Evolutionary conservation across 1,139 yeast species (phyloP), one percentile per base, ranked within the genome.

Genomic region (Nematodospora anomalae): DNA sequence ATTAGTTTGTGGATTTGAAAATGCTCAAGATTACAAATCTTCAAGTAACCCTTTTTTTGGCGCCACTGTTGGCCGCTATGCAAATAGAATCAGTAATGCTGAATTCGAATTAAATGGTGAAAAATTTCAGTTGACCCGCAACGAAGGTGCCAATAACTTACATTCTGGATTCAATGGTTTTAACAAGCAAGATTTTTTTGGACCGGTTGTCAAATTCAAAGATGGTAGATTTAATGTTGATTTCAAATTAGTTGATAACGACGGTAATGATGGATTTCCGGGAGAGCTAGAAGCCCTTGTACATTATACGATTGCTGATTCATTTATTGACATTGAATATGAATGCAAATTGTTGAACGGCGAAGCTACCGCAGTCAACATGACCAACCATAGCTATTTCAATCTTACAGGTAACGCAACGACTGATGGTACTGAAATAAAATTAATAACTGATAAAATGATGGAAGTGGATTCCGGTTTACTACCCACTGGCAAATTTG

Each of bases 341-440:
- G 68, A 67, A 45, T 74, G 79, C 16, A 53, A 53, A 15, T 55
- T 76, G 32, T 56, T 67, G 23, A 54, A 70, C 4, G 45, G 51
- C 12, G 58, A 63, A 27, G 63, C 72, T 33, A 79, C 88, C 3
- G 63, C 74, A 20, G 65, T 81, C 35, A 75, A 77, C 49, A 60
- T 82, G 55, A 79, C 87, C 33, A 82, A 81, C 57, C 89, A 82
- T 53, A 61, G 80, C 12, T 80, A 79, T 57, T 79, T 79, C 67
- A 78, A 74, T 50, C 47, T 64, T 25, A 49, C 62, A 16, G 53
- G 52, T 16, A 48, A 53, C 8, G 38, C 43, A 9, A 62, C 64
- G 16, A 64, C 64, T 14, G 65, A 68, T 35, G 71, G 68, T 8
- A 60, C 70, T 3, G 40, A 47, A n/a, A 50, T 69, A 13, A 56